A percentile compares a stretch with the other conserved stretches of the same genome.
These are phyloP conservation scores for Echinosophora koreensis DNA, from an alignment of 306 rosid genomes.

Conservation along the genomic window DNA sequence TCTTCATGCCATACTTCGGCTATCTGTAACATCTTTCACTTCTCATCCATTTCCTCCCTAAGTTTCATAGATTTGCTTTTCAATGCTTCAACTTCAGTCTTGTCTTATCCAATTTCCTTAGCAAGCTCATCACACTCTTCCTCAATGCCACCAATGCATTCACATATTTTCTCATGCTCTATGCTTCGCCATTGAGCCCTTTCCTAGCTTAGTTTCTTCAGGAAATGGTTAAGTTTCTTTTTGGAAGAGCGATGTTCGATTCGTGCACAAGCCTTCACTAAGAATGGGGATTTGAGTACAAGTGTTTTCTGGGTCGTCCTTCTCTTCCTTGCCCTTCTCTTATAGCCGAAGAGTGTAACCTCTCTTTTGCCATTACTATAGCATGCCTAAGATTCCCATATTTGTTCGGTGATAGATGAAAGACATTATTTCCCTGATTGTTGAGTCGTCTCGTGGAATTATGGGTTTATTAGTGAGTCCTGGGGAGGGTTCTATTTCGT, in stretches of 20 bases:
- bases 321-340: no score
- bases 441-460: no score
- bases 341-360: no score
- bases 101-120: constrained; percentile 94
- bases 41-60: constrained; percentile 89
- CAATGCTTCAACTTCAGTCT: constrained; percentile 81
- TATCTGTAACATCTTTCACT: constrained; percentile 91
- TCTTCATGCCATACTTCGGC: constrained; percentile 99
- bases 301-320: no score
- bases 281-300: no score
- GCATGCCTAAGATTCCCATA: no score
- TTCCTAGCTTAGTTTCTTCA: constrained; percentile 86
- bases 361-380: no score
- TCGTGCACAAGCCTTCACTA: constrained; percentile 70
- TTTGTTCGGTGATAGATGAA: no score
- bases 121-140: constrained; percentile 97
- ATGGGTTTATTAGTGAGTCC: no score
- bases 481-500: no score
- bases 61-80: constrained; percentile 80
- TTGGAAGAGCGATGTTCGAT: constrained; percentile 76
- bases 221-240: constrained; percentile 87
- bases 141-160: constrained; percentile 82
- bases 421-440: no score
- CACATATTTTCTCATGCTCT: constrained; percentile 95
- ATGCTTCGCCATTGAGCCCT: constrained; percentile 82